A percentile compares a stretch with the other conserved stretches of the same genome.
Evolutionary conservation across 208 protist species (phyloP).

Genomic region (Acanthamoeba sp.): DNA sequence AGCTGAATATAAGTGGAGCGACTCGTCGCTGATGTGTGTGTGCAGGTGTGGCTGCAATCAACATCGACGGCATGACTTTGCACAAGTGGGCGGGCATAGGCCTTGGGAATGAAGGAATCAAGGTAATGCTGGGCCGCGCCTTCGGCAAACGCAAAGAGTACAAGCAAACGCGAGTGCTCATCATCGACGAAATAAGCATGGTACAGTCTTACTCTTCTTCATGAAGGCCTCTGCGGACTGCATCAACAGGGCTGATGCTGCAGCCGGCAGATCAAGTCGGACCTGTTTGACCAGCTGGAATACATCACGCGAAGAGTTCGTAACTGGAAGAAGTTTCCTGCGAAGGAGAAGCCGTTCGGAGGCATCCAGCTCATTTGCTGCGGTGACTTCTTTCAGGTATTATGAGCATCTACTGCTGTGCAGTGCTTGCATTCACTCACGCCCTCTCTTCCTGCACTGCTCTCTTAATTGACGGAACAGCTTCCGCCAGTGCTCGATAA

Average conservation of each 20-base stretch:
- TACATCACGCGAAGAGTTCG: conserved; percentile 68
- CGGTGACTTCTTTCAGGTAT: conserved; percentile 82
- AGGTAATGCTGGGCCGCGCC: background rate
- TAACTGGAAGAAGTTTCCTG: background rate
- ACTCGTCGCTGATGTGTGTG: background rate
- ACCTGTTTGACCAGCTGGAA: conserved; percentile 81
- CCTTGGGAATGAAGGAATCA: conserved; percentile 36
- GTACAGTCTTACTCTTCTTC: background rate
- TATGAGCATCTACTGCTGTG: no score
- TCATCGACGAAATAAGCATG: conserved; percentile 88
- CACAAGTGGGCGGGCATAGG: conserved; percentile 83
- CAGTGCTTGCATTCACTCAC: no score
- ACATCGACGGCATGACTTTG: conserved; percentile 85
- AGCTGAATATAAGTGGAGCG: no score
- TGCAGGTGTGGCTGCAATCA: conserved; percentile 78
- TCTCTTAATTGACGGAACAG: background rate
- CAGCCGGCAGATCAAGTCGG: background rate
- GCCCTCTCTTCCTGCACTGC: background rate
- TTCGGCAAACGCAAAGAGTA: conserved; percentile 56
- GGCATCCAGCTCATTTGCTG: conserved; percentile 82
- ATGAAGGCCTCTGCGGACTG: background rate
- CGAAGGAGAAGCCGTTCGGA: conserved; percentile 77
- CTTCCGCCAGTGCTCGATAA: background rate
- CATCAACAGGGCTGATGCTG: background rate
- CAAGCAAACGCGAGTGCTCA: conserved; percentile 41